A percentile compares a stretch with the other conserved stretches of the same genome.
phyloP scores from a whole-genome alignment of 257 asterid species.

The Vinca minor region DNA sequence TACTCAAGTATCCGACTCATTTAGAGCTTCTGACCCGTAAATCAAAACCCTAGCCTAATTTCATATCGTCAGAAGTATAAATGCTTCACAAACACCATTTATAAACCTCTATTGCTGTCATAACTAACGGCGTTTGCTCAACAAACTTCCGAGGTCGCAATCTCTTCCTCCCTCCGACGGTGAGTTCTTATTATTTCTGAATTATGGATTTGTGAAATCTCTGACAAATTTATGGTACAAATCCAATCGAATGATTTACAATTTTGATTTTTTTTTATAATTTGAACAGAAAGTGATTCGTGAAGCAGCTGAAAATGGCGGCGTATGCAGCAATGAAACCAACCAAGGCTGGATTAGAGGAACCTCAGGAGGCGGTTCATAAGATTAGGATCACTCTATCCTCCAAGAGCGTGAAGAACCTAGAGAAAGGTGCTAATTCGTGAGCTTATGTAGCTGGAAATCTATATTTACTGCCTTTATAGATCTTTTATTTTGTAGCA shows the following conservation, averaged over 20 bases:
- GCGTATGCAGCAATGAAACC: conserved; percentile 42
- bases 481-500: background rate
- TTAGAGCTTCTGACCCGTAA: background rate
- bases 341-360: conserved; percentile 33
- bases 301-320: conserved; percentile 24
- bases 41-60: conserved; percentile 21
- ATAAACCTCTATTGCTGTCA: conserved; percentile 9
- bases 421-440: conserved; percentile 21
- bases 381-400: conserved; percentile 46
- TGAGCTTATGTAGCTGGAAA: no score
- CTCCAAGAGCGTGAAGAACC: conserved; percentile 39
- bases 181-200: background rate
- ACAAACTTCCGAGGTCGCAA: background rate
- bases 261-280: no score
- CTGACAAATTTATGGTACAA: background rate
- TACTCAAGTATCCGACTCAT: background rate
- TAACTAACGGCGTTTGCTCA: background rate
- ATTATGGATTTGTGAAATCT: background rate
- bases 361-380: conserved; percentile 34
- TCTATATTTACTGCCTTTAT: background rate
- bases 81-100: background rate
- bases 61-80: background rate
- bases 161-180: conserved; percentile 13
- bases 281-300: no score
- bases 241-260: background rate